Evolutionary conservation across 164 flowering plant species (phyloP).

Genomic region (Cinnamomum chago): DNA sequence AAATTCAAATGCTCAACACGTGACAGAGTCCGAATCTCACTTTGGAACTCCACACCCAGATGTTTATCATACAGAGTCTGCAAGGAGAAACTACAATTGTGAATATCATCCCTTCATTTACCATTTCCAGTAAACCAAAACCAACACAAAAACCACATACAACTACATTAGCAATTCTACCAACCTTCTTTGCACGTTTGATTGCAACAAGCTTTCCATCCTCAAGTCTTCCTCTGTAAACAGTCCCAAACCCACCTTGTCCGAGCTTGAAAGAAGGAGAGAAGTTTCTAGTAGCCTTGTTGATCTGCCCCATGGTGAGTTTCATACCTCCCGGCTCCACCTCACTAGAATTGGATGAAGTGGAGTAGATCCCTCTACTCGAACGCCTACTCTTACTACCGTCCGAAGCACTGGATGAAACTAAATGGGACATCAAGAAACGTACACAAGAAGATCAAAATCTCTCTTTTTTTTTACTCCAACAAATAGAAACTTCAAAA

Average conservation of each 20-base stretch:
- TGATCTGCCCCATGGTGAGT: slow-evolving; percentile 64
- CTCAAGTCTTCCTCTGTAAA: slow-evolving; percentile 66
- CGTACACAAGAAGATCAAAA: not conserved
- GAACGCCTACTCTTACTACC: slow-evolving; percentile 30
- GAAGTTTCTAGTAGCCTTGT: slow-evolving; percentile 70
- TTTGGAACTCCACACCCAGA: slow-evolving; percentile 63
- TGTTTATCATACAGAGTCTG: slow-evolving; percentile 68
- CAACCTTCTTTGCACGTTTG: slow-evolving; percentile 92
- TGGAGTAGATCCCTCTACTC: slow-evolving; percentile 29
- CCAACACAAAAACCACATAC: not conserved
- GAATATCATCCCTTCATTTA: not conserved
- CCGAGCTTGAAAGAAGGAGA: slow-evolving; percentile 76
- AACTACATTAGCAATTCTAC: not conserved
- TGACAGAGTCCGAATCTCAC: slow-evolving; percentile 65
- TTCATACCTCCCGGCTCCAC: slow-evolving; percentile 40
- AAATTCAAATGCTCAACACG: slow-evolving; percentile 80
- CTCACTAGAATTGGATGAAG: slow-evolving; percentile 36
- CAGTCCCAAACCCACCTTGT: slow-evolving; percentile 93
- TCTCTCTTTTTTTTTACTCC: not conserved
- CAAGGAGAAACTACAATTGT: slow-evolving; percentile 10
- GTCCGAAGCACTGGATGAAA: slow-evolving; percentile 27
- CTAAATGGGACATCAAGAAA: slow-evolving; percentile 13
- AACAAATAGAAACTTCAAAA: not conserved
- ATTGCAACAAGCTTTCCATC: slow-evolving; percentile 79
- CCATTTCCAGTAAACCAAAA: not conserved